Base-by-base conservation (phyloP, 768 basidiomycete species). In the Kwoniella bestiolae region DNA sequence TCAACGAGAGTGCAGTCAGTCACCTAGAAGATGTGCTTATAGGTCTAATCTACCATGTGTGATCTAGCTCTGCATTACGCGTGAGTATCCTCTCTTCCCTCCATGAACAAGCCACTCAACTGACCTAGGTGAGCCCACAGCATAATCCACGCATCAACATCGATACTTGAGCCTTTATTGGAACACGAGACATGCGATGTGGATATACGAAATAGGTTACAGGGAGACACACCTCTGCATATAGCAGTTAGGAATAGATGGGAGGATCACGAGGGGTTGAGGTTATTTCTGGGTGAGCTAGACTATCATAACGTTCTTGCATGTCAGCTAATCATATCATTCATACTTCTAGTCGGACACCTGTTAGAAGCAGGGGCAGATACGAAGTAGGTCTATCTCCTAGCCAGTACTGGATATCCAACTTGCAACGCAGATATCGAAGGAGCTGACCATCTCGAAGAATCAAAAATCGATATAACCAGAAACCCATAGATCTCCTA, bases 321-420 rank as follows among this genome's bases (percentile, higher is more conserved):
- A 9, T 35, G 14, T n/a, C 32, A 5, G 11, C 50, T 5, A 50
- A 25, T 14, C 11, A 26, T 35, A 26, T 31, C 26, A 14, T 18
- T 62, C 8, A 31, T 56, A 23, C 2, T 18, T 55, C 18, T 45
- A 75, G 73, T 73, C 23, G 68, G 63, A 29, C 49, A 46, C 32
- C 80, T 93, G 63, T 81, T 92, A 3, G 91, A 93, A 1, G 91
- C 91, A 0, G 91, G 91, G 3, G 90, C 90, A 1, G 86, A 91
- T 80, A 86, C 85, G 3, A 83, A 78, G 90, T 90, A 63, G 66
- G 87, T 79, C 16, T 18, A 6, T 6, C 25, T 31, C n/a, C n/a
- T n/a, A n/a, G n/a, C n/a, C n/a, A n/a, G n/a, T n/a, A n/a, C n/a
- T n/a, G n/a, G n/a, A n/a, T n/a, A n/a, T n/a, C n/a, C n/a, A n/a